These are phyloP conservation scores for Carex littledalei DNA, from an alignment of 176 grass and related monocot genomes.

Conservation along the genomic window DNA sequence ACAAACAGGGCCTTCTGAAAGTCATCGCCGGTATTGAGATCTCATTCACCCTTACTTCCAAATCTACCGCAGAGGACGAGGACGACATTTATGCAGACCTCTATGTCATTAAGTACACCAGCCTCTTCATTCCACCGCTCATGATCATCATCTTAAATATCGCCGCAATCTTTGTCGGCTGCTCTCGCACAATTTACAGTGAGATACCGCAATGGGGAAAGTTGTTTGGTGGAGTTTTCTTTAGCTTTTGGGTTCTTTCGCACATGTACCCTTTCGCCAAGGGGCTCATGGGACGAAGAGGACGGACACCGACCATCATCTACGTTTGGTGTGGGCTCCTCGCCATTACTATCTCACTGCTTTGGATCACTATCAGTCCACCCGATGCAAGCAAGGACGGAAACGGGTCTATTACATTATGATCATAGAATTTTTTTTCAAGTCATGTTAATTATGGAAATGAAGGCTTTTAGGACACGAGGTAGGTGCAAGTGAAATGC, in stretches of 20 bases:
- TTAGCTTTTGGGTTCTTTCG: conserved; percentile 32
- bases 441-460: not conserved
- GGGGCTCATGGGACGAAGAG: conserved; percentile 24
- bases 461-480: not conserved
- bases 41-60: conserved; percentile 39
- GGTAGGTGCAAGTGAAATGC: not conserved
- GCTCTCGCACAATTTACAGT: conserved; percentile 27
- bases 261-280: conserved; percentile 35
- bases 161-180: conserved; percentile 14
- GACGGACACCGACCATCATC: conserved; percentile 24
- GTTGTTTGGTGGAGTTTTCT: conserved; percentile 30
- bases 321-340: conserved; percentile 31
- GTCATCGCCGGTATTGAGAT: conserved; percentile 38
- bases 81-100: conserved; percentile 34
- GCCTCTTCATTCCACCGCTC: conserved; percentile 35
- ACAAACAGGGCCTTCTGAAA: conserved; percentile 33
- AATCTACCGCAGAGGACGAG: conserved; percentile 27
- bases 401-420: not conserved
- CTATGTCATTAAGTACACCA: conserved; percentile 33
- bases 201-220: conserved; percentile 32
- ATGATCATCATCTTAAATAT: conserved; percentile 27
- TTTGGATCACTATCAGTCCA: conserved; percentile 30
- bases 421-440: not conserved
- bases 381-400: conserved; percentile 1
- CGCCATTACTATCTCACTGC: conserved; percentile 21